A percentile compares a stretch with the other conserved stretches of the same genome.
Conservation (phyloP, 257 asterid species). For the Solanum sparsipilum region DNA sequence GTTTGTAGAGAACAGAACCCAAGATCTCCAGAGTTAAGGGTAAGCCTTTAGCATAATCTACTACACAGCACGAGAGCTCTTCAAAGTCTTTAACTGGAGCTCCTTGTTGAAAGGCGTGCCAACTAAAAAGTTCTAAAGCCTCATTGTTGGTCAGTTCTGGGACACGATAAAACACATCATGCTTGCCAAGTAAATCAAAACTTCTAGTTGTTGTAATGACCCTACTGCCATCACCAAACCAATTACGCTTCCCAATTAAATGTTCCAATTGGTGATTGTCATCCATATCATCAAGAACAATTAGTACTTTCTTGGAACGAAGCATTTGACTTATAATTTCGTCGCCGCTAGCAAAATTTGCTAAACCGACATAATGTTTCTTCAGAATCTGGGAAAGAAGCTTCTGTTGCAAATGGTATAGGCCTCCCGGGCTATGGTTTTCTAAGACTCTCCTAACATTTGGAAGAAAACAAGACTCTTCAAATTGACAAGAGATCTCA, state of each 20-base stretch:
- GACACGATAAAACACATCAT: background rate
- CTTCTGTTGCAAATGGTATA: background rate
- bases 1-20: background rate
- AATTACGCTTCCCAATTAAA: background rate
- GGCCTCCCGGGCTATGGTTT: background rate
- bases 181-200: background rate
- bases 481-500: background rate
- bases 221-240: slow-evolving; percentile 2
- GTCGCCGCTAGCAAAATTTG: background rate
- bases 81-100: background rate
- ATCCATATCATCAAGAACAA: background rate
- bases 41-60: background rate
- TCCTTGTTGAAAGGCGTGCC: background rate
- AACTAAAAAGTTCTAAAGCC: background rate
- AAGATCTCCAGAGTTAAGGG: background rate
- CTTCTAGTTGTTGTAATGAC: background rate
- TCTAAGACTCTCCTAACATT: background rate
- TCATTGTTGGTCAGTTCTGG: background rate
- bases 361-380: background rate
- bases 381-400: background rate
- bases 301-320: background rate
- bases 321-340: background rate
- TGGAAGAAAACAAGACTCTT: background rate
- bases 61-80: background rate
- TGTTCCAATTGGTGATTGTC: background rate